These are phyloP conservation scores for Aspergillus felis DNA, from an alignment of 2,329 filamentous ascomycete genomes.

Conservation along the genomic window DNA sequence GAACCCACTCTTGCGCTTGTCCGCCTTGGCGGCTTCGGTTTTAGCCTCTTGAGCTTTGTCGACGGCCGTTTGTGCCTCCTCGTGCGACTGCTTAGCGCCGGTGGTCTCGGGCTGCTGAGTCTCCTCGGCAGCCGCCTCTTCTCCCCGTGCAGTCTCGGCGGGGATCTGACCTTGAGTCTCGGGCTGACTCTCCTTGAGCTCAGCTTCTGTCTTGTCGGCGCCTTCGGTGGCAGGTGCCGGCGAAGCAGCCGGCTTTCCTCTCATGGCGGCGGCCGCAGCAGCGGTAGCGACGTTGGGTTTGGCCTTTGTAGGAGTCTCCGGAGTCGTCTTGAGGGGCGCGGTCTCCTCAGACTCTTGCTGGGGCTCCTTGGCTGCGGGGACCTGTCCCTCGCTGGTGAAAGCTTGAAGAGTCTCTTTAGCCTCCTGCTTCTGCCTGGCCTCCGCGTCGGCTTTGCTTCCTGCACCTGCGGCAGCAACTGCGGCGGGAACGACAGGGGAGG, in stretches of 20 bases:
- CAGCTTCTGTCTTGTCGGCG: background rate
- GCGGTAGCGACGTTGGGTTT: background rate
- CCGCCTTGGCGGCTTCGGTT: conserved; percentile 12
- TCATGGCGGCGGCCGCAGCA: background rate
- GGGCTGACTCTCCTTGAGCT: background rate
- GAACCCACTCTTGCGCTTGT: conserved; percentile 26
- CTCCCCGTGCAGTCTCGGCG: conserved; percentile 2
- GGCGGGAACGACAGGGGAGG: conserved; percentile 17
- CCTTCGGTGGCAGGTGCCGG: conserved; percentile 1
- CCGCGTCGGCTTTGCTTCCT: background rate
- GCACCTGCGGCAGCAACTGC: background rate
- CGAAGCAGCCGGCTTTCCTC: background rate
- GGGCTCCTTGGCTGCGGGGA: conserved; percentile 6
- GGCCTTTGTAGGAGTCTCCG: background rate
- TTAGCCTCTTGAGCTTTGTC: conserved; percentile 11
- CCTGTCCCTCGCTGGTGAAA: conserved; percentile 3
- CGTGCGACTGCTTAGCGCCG: conserved; percentile 17
- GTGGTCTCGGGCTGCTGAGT: conserved; percentile 4
- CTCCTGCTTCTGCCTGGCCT: conserved; percentile 4
- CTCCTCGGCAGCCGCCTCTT: background rate
- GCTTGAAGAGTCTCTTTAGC: background rate
- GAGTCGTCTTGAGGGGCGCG: background rate
- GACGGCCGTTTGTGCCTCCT: conserved; percentile 14
- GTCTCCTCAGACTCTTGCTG: background rate
- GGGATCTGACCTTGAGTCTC: conserved; percentile 7